Evolutionary conservation across 805 yeast genomes (phyloP).

Genomic region (Candida orba): DNA sequence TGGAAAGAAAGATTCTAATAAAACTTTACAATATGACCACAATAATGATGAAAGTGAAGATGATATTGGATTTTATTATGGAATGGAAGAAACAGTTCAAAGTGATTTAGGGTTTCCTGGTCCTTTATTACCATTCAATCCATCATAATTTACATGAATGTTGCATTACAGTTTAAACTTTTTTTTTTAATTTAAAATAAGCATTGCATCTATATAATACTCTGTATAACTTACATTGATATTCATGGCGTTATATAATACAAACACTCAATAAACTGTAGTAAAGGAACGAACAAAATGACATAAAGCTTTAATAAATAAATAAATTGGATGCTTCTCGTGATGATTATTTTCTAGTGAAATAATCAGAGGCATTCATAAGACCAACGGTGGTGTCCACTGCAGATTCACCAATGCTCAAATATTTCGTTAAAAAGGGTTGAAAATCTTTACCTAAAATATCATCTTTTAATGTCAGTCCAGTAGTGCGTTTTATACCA

Average conservation of each 20-base stretch:
- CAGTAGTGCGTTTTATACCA: slow-evolving; percentile 67
- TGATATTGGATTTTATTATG: slow-evolving; percentile 3
- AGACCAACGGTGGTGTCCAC: slow-evolving; percentile 66
- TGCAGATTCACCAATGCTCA: slow-evolving; percentile 79
- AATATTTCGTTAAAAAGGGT: slow-evolving; percentile 54
- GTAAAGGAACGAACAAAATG: not conserved
- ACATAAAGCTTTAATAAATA: too few relatives aligned
- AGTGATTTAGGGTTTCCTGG: slow-evolving; percentile 6
- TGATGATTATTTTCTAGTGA: slow-evolving; percentile 42
- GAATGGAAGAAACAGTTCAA: slow-evolving; percentile 6
- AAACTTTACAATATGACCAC: slow-evolving; percentile 1
- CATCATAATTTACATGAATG: not conserved
- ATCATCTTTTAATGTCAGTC: slow-evolving; percentile 52
- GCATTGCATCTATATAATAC: too few relatives aligned
- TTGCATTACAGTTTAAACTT: not conserved
- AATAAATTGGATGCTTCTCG: too few relatives aligned
- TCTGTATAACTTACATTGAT: too few relatives aligned
- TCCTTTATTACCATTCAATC: slow-evolving; percentile 6
- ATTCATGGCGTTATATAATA: too few relatives aligned
- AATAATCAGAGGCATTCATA: slow-evolving; percentile 67
- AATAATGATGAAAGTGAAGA: slow-evolving; percentile 1
- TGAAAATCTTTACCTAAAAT: slow-evolving; percentile 37
- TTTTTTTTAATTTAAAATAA: too few relatives aligned
- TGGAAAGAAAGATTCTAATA: slow-evolving; percentile 3
- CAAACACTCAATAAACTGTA: not conserved